These are phyloP conservation scores for Plasmodium inui DNA, from an alignment of 169 alveolate genomes.

Conservation along the genomic window DNA sequence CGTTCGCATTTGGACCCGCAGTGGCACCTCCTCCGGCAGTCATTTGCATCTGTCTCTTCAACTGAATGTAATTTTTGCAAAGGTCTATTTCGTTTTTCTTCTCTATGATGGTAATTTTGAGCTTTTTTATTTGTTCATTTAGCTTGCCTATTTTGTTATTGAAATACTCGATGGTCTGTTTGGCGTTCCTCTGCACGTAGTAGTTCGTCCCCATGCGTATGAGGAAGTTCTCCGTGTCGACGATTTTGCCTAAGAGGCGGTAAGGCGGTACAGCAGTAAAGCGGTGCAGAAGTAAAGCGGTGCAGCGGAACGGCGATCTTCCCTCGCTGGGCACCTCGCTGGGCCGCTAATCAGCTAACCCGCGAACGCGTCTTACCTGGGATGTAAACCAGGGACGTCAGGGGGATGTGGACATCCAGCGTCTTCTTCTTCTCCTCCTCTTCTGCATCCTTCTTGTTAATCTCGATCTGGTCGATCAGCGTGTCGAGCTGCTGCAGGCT, in stretches of 20 bases:
- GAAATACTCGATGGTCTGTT: conserved; percentile 48
- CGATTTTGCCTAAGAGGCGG: conserved; percentile 43
- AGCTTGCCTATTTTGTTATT: conserved; percentile 44
- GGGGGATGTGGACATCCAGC: conserved; percentile 62
- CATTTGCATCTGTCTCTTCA: conserved; percentile 38
- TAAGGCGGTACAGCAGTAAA: background rate
- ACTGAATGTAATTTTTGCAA: conserved; percentile 61
- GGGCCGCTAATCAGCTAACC: background rate
- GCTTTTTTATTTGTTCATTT: conserved; percentile 42
- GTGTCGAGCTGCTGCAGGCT: conserved; percentile 9
- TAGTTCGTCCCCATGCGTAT: conserved; percentile 72
- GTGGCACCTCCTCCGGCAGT: background rate
- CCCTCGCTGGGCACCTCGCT: background rate
- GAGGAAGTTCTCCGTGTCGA: conserved; percentile 51
- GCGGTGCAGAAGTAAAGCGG: background rate
- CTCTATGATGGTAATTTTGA: conserved; percentile 48
- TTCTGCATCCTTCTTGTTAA: background rate
- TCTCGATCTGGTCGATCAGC: background rate
- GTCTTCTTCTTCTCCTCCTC: conserved; percentile 5
- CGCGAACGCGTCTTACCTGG: conserved; percentile 26
- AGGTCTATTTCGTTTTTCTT: conserved; percentile 68
- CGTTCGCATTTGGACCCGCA: background rate
- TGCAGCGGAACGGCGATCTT: background rate
- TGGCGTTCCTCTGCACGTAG: conserved; percentile 60
- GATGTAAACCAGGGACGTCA: conserved; percentile 58